Evolutionary conservation across 2,329 filamentous ascomycete genomes (phyloP).

Genomic region (Calonectria hawksworthii): DNA sequence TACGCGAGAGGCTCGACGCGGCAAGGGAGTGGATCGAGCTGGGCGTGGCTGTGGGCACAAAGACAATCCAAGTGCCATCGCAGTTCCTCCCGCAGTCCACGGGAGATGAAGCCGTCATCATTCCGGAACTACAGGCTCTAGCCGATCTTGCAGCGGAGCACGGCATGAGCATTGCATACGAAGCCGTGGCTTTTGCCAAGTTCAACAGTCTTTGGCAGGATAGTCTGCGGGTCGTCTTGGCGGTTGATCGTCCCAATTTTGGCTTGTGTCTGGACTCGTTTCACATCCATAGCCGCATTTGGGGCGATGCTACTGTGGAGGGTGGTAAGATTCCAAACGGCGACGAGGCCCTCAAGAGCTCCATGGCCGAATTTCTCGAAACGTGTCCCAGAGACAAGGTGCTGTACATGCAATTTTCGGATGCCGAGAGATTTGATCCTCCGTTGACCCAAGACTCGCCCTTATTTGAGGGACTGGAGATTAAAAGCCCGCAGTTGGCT

Average conservation of each 20-base stretch:
- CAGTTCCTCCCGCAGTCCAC: background rate
- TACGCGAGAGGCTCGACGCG: background rate
- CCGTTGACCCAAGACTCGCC: background rate
- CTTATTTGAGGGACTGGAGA: background rate
- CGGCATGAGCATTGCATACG: background rate
- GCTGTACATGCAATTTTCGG: background rate
- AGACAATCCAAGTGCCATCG: background rate
- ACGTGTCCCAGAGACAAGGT: background rate
- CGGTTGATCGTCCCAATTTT: background rate
- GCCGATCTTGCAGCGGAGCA: background rate
- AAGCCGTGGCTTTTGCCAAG: background rate
- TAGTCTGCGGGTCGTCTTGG: background rate
- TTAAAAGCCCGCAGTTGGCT: background rate
- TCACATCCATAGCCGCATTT: background rate
- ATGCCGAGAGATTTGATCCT: background rate
- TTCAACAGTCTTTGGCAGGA: slow-evolving; percentile 1
- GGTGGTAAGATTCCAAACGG: background rate
- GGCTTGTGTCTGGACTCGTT: background rate
- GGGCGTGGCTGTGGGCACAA: background rate
- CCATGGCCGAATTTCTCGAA: background rate
- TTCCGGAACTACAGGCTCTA: background rate
- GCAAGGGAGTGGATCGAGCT: background rate
- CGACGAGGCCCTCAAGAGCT: background rate
- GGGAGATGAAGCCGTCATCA: background rate
- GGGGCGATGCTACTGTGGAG: background rate